phyloP scores from a whole-genome alignment of 2,329 filamentous ascomycete species.

The Colletotrichum lupini region DNA sequence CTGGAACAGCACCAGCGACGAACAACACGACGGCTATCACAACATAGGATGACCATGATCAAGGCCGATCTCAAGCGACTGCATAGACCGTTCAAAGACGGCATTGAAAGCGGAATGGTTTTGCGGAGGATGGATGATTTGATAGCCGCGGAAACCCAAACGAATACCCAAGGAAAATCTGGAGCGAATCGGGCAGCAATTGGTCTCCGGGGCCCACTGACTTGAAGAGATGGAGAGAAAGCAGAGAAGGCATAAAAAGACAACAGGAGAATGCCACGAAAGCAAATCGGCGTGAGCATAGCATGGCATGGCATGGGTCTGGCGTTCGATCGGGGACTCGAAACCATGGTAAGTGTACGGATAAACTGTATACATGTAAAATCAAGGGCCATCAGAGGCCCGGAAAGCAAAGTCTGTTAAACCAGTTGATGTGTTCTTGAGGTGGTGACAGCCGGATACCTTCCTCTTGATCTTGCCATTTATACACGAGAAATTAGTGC shows the following conservation, averaged over 20 bases:
- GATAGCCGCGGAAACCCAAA: background rate
- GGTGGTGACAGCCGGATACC: too few relatives aligned
- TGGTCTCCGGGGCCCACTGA: background rate
- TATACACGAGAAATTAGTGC: background rate
- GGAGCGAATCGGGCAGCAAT: background rate
- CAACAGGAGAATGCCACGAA: background rate
- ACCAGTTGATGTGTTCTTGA: background rate
- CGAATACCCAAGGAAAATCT: background rate
- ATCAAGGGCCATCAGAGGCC: background rate
- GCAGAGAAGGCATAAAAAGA: background rate
- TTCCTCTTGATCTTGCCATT: background rate
- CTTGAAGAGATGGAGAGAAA: background rate
- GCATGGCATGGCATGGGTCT: conserved; percentile 8
- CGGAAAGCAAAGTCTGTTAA: background rate
- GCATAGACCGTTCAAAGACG: too few relatives aligned
- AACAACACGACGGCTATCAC: conserved; percentile 43
- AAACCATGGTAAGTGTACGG: conserved; percentile 6
- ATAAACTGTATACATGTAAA: conserved; percentile 15
- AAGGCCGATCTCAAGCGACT: background rate
- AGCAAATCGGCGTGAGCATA: background rate
- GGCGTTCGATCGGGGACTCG: conserved; percentile 13
- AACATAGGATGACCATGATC: conserved; percentile 37
- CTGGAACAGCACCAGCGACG: conserved; percentile 34
- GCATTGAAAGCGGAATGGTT: background rate
- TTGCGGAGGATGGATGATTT: background rate